A percentile compares a stretch with the other conserved stretches of the same genome.
Evolutionary conservation across 2,329 filamentous ascomycete species (phyloP).

Genomic region (Purpureocillium lavendulum): DNA sequence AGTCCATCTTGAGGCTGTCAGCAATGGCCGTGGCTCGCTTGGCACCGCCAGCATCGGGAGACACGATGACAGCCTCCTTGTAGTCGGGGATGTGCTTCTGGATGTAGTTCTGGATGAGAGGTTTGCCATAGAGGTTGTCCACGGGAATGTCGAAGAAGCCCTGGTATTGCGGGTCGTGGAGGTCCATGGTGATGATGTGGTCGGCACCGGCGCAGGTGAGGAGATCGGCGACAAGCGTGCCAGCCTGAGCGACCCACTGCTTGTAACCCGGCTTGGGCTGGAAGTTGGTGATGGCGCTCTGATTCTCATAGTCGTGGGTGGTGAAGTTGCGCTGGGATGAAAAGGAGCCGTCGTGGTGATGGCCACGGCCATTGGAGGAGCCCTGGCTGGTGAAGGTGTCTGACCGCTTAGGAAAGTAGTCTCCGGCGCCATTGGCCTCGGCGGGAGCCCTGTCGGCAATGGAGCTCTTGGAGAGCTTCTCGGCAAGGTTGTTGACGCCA

Average conservation of each 20-base stretch:
- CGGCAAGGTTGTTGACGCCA: conserved; percentile 61
- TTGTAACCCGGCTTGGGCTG: conserved; percentile 89
- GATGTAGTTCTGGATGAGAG: conserved; percentile 62
- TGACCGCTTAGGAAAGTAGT: conserved; percentile 25
- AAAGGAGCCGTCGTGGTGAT: conserved; percentile 28
- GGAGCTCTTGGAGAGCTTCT: conserved; percentile 61
- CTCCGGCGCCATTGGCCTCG: conserved; percentile 18
- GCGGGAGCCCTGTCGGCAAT: conserved; percentile 35
- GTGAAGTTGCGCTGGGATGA: conserved; percentile 44
- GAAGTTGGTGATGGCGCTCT: conserved; percentile 46
- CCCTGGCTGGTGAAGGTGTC: conserved; percentile 25
- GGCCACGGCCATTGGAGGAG: conserved; percentile 26
- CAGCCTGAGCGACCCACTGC: conserved; percentile 97
- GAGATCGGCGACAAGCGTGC: conserved; percentile 87
- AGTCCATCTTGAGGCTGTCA: conserved; percentile 86
- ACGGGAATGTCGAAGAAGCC: conserved; percentile 99
- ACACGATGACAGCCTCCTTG: conserved; percentile 84
- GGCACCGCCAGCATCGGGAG: conserved; percentile 90
- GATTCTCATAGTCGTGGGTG: conserved; percentile 58
- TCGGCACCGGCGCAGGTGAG: conserved; percentile 93
- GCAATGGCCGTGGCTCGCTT: conserved; percentile 95
- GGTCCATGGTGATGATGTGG: conserved; percentile 96
- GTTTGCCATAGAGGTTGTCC: conserved; percentile 88
- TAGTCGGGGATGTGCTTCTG: conserved; percentile 78
- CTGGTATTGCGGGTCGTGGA: conserved; percentile 94